phyloP scores from a whole-genome alignment of 306 rosid genomes.

The Pterocarpus macrocarpus region DNA sequence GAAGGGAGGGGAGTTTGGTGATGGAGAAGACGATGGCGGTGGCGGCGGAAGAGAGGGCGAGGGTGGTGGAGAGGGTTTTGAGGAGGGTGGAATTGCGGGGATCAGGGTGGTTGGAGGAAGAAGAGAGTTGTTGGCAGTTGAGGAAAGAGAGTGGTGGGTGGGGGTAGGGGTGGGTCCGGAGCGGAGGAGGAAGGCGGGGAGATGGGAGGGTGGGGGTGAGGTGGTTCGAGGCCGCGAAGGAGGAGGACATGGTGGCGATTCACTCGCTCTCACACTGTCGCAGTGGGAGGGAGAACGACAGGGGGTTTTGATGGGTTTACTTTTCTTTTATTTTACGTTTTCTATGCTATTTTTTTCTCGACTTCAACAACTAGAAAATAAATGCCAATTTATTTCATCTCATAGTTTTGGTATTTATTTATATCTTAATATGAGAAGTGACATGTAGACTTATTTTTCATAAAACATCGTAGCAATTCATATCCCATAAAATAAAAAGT shows the following conservation, averaged over 20 bases:
- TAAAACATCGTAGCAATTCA: too few species aligned
- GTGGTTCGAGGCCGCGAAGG: constrained; percentile 63
- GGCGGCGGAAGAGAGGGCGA: constrained; percentile 62
- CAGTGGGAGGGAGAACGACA: background rate
- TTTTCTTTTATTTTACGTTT: too few species aligned
- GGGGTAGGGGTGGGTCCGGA: constrained; percentile 35
- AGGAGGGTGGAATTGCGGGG: constrained; percentile 35
- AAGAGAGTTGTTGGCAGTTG: constrained; percentile 45
- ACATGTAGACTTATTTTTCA: too few species aligned
- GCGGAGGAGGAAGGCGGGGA: constrained; percentile 33
- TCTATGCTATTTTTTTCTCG: too few species aligned
- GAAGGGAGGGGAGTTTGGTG: constrained; percentile 5
- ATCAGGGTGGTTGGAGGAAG: constrained; percentile 40
- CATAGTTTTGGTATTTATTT: too few species aligned
- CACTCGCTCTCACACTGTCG: background rate
- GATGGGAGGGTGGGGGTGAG: constrained; percentile 47
- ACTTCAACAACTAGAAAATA: too few species aligned
- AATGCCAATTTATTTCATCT: too few species aligned
- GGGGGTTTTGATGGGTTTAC: too few species aligned
- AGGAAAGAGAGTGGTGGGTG: constrained; percentile 33
- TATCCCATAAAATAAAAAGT: too few species aligned
- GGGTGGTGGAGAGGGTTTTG: constrained; percentile 57
- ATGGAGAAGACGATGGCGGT: constrained; percentile 50
- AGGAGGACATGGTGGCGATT: constrained; percentile 46
- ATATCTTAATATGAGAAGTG: too few species aligned